Base-by-base conservation (phyloP, 2,329 filamentous ascomycete species). In the Bipolaris sorokiniana region DNA sequence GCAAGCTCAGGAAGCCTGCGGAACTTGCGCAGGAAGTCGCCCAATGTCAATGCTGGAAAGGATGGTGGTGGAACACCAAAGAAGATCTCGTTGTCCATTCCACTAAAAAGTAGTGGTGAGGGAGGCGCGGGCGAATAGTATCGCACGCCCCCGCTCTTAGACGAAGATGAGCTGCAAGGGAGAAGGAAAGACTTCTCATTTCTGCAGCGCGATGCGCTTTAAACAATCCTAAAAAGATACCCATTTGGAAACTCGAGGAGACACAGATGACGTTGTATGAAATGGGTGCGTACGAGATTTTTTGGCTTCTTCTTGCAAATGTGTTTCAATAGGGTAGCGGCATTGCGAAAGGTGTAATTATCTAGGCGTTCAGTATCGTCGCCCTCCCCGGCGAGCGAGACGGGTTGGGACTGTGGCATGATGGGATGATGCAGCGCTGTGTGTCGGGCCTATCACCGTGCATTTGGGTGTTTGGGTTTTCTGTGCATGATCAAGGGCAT, bases 11-110 rank as follows among this genome's bases (percentile, higher is more conserved):
- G 67, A 20, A 76, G 68, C 46, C 44, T 74, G 31, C 72, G 71
- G 33, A 74, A 65, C 56, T 70, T 82, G 37, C 73, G 78, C 45
- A 72, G 79, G 41, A 81, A 80, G 61, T 78, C 75, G 16, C 78
- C 76, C 2, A 71, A 65, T 23, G 65, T 82, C 50, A 78, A 75
- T 51, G 73, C 76, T 2, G 76, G 75, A 40, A 81, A 81, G 61
- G 80, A 81, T 46, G 65, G 68, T 22, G 71, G 73, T 10, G 69
- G 70, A 3, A 65, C 61, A 6, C 70, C 76, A n/a, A 77, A 78
- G 63, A 78, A 78, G 64, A 78, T 79, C 50, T 71, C 75, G 7
- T 70, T 79, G 13, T 72, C 72, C 2, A 68, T 78, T 20, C 75
- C 74, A n/a, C 64, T 78, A 16, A 78, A 78, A 60, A 76, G 71